These are phyloP conservation scores for Fistulinella cinereoalba DNA, from an alignment of 1,284 basidiomycete genomes.

Conservation along the genomic window DNA sequence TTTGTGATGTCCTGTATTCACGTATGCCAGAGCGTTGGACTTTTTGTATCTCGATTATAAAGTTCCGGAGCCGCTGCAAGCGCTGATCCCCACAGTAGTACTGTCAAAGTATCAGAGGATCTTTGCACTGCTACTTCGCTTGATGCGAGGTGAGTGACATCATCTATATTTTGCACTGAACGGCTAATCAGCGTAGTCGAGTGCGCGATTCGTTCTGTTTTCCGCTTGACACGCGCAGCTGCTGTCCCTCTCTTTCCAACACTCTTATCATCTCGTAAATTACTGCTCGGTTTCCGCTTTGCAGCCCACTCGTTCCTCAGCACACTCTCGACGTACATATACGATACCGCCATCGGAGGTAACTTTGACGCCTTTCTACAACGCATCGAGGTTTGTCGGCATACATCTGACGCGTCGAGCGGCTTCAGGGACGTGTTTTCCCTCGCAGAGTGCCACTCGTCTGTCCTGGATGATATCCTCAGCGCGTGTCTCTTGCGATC, in stretches of 20 bases:
- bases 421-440: conserved; percentile 72
- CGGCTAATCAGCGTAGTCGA: conserved; percentile 50
- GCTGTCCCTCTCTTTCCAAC: conserved; percentile 57
- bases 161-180: neutral
- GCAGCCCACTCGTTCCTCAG: conserved; percentile 67
- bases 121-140: conserved; percentile 73
- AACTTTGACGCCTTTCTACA: conserved; percentile 70
- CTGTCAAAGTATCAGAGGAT: conserved; percentile 83
- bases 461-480: conserved; percentile 71
- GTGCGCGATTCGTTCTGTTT: conserved; percentile 63
- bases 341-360: conserved; percentile 72
- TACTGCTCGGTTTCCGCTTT: conserved; percentile 69
- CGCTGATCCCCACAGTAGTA: conserved; percentile 65
- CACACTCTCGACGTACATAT: conserved; percentile 64
- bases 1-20: conserved; percentile 47
- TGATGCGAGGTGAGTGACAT: conserved; percentile 61
- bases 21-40: conserved; percentile 65
- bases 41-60: conserved; percentile 87
- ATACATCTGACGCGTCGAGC: conserved; percentile 16
- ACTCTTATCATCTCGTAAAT: conserved; percentile 47
- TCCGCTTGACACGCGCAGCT: conserved; percentile 53
- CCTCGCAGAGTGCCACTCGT: conserved; percentile 67
- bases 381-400: conserved; percentile 36
- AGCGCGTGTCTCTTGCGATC: conserved; percentile 76
- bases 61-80: conserved; percentile 67